These are phyloP conservation scores for Mollisiaceae sp. DNA, from an alignment of 2,329 filamentous ascomycete species.

Conservation along the genomic window DNA sequence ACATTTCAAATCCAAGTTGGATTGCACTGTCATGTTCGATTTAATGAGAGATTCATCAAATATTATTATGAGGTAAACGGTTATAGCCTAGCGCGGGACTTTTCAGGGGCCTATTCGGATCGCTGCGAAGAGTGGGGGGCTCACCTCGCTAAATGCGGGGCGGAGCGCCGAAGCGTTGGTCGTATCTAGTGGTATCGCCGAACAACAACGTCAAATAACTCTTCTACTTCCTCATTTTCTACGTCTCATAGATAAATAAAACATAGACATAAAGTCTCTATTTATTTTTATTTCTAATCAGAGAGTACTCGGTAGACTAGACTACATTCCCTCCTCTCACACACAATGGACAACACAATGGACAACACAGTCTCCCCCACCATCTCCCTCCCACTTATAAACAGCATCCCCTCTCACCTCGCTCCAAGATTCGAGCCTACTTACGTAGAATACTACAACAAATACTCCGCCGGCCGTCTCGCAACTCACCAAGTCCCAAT, in stretches of 20 bases:
- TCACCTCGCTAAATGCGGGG: not conserved
- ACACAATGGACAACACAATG: not conserved
- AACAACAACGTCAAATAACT: not conserved
- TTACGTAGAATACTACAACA: constrained; percentile 49
- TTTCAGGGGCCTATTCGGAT: not conserved
- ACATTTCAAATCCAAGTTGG: not conserved
- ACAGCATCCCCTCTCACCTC: constrained; percentile 47
- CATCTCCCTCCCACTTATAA: constrained; percentile 46
- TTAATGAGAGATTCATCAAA: not conserved
- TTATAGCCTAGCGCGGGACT: not conserved
- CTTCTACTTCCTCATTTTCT: not conserved
- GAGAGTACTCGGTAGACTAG: not conserved
- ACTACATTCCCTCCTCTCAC: not conserved
- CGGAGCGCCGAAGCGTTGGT: not conserved
- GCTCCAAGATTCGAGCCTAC: constrained; percentile 46
- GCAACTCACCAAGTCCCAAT: constrained; percentile 47
- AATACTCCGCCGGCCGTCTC: constrained; percentile 48
- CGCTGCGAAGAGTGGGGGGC: not conserved
- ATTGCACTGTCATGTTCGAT: not conserved
- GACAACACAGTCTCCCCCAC: constrained; percentile 13
- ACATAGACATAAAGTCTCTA: not conserved
- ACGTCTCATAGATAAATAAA: not conserved
- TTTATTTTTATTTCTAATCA: not conserved
- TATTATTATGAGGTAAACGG: not conserved
- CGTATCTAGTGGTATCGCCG: not conserved